Base-by-base conservation (phyloP, 352 stramenopile genomes). In the Globisporangium nagaii region DNA sequence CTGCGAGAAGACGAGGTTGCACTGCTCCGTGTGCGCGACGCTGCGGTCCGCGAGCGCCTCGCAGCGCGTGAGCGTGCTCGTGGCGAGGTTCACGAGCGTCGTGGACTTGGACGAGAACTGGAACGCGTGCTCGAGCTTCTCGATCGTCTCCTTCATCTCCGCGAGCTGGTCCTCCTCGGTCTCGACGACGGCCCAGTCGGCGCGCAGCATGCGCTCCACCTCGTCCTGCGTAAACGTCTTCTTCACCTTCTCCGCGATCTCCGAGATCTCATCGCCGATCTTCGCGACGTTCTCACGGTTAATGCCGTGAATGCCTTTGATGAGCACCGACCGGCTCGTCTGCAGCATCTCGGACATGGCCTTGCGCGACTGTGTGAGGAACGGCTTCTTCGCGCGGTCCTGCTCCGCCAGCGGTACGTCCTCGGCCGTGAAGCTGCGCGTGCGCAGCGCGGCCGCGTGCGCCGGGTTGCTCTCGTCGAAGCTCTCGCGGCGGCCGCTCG, bases 1-100 rank as follows among this genome's bases (percentile, higher is more conserved):
- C 45, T 91, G 79, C 28, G 80, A 76, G 45, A 90, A 89, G 70
- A 95, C 87, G 41, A 95, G 60, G 41, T 88, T 84, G 55, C 76
- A 84, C 53, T 91, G 73, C 60, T 95, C 84, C 35, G 79, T 62
- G 48, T 91, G 82, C 36, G 66, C 68, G 44, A 72, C 47, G 54
- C 76, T 86, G 31, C 84, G 79, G 34, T 93, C 84, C 48, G 83
- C 80, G 30, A 95, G 72, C 39, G 76, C 61, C 22, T 86, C 75
- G 44, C 80, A 90, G 48, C 82, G 72, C 55, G 68, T 68, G 15
- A 93, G 63, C 35, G 79, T 85, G 49, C 63, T 86, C 24, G 73
- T 87, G 24, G 84, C 83, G 34, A 93, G 62, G 45, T 85, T 84
- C 30, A 86, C 82, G 4, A 92, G 66, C 19, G 70, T 75, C 13